phyloP scores from a whole-genome alignment of 768 basidiomycete genomes.

The Gymnopilus junonius region DNA sequence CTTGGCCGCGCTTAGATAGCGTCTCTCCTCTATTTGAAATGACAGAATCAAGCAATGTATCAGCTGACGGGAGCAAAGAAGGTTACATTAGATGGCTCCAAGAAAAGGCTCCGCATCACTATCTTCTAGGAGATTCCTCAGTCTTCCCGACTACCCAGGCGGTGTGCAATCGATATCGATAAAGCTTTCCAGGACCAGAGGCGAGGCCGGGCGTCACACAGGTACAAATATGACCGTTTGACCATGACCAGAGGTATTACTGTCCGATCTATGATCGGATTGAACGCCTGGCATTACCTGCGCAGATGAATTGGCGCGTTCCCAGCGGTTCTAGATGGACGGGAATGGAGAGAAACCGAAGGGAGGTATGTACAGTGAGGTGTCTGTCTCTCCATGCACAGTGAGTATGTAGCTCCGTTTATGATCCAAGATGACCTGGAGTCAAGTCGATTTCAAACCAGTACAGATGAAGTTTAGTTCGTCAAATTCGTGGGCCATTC shows the following conservation, averaged over 20 bases:
- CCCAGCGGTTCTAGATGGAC: neutral
- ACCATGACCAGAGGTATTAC: neutral
- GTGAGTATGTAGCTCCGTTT: neutral
- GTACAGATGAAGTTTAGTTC: too few species aligned
- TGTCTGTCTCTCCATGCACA: neutral
- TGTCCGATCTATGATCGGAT: neutral
- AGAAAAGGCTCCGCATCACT: neutral
- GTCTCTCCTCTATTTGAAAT: neutral
- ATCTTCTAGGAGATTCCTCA: neutral
- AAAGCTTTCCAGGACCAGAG: neutral
- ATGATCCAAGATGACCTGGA: neutral
- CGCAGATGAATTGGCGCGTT: neutral
- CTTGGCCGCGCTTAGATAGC: neutral
- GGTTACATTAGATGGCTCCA: neutral
- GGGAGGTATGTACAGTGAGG: too few species aligned
- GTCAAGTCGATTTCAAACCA: neutral
- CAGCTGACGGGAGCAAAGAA: neutral
- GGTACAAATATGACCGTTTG: neutral
- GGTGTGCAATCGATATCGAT: neutral
- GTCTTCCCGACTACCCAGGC: neutral
- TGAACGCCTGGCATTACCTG: neutral
- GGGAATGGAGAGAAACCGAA: neutral
- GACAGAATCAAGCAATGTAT: neutral
- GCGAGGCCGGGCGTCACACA: neutral
- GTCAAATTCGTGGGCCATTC: too few species aligned